These are phyloP conservation scores for Gossypium ekmanianum DNA, from an alignment of 345 rosid species.

Conservation along the genomic window DNA sequence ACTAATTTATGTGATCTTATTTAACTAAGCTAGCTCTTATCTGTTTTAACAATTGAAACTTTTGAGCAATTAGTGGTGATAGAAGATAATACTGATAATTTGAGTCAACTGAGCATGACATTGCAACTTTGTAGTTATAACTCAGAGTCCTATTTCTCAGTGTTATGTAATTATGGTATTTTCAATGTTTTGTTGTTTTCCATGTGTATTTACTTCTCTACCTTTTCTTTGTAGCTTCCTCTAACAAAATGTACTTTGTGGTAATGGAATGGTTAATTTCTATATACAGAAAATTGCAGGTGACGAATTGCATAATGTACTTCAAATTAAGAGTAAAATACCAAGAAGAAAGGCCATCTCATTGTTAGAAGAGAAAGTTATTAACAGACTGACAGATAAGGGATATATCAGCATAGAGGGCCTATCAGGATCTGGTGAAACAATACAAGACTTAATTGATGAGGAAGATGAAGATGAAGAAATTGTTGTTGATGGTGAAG, in stretches of 20 bases:
- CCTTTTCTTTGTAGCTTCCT: not conserved
- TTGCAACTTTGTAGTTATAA: not conserved
- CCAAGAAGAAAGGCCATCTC: slow-evolving; percentile 88
- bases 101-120: not conserved
- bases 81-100: not conserved
- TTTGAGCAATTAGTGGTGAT: slow-evolving; percentile 3
- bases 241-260: not conserved
- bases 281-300: slow-evolving; percentile 76
- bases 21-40: not conserved
- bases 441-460: slow-evolving; percentile 62
- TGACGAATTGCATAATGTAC: slow-evolving; percentile 61
- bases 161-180: not conserved
- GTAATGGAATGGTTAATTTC: slow-evolving; percentile 15
- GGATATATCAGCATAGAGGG: slow-evolving; percentile 73
- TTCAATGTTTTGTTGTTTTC: slow-evolving; percentile 3
- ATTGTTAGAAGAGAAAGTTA: slow-evolving; percentile 75
- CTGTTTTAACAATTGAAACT: not conserved
- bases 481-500: slow-evolving; percentile 94
- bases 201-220: slow-evolving; percentile 6
- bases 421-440: slow-evolving; percentile 49
- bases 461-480: slow-evolving; percentile 98
- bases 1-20: slow-evolving; percentile 8
- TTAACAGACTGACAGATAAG: slow-evolving; percentile 71
- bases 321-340: slow-evolving; percentile 77
- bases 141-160: not conserved